Evolutionary conservation across 2,329 filamentous ascomycete species (phyloP), one percentile per base, ranked within the genome.

Genomic region (Fusarium sarcochroum): DNA sequence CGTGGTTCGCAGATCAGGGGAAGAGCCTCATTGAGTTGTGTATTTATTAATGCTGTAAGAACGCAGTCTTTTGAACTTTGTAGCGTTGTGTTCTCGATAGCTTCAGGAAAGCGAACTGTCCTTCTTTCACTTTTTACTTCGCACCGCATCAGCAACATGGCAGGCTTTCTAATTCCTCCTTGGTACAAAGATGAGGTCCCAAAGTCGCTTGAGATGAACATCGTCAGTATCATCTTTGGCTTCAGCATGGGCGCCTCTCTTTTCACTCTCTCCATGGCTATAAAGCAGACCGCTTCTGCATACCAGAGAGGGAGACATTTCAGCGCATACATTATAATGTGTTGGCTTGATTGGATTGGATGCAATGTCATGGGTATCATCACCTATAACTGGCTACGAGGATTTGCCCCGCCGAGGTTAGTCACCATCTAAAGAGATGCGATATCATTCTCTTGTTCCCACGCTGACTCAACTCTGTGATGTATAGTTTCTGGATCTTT

Each of bases 281-380:
- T 44, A 21, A 37, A 50, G 10, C 66, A 64, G 51, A 45, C 58
- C 17, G 20, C 27, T 9, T 37, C 47, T 10, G 64, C 64, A 6
- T 58, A 68, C 14, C 50, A 21, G 25, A 57, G 66, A 8, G 21
- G 42, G 20, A 64, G 18, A 13, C 54, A 44, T 2, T 68, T 68
- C 32, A 48, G 46, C 6, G 59, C 64, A 7, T 69, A 69, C 34
- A 68, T 65, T 7, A 45, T 69, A 13, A 68, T 69, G 64, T 68
- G 64, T 37, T 69, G 66, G 64, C 48, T 69, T 7, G 66, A 68
- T 8, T 68, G 66, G 66, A 64, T 37, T 38, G 66, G 66, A 15
- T 68, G 66, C 6, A 68, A 64, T 15, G 58, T 51, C 6, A 68
- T 68, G 66, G 63, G 64, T 1, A 46, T 64, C 5, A 35, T 68